Base-by-base conservation (phyloP, 257 asterid genomes). In the Fraxinus pennsylvanica region DNA sequence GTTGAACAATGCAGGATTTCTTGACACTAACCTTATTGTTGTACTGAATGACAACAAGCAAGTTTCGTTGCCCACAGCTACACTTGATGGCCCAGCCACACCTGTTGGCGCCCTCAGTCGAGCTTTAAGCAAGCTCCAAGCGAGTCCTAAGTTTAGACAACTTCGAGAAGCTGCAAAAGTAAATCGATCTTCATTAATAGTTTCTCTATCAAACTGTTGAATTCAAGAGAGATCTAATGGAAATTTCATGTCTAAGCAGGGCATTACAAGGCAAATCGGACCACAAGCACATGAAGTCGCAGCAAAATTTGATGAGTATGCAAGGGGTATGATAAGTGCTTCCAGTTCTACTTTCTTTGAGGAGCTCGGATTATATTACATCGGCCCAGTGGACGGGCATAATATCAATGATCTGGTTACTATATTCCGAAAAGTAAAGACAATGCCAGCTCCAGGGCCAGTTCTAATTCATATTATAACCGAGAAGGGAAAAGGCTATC, bases 121-220 rank as follows among this genome's bases (percentile, higher is more conserved):
- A 68, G 83, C 88, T 35, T 76, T 87, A 43, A 82, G 81, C 74
- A 87, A 82, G 76, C 82, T 87, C 72, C 90, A 84, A 80, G 90
- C 90, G 50, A 87, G 88, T 74, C 77, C 80, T 13, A 84, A 82
- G 47, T 87, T 87, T 66, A 81, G 90, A 74, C 87, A 82, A 76
- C 84, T 87, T 19, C 85, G 90, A 0, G 90, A 87, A 81, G 87
- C 90, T 9, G 90, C 88, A 25, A 87, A 87, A 73, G 90, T 87
- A 85, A 1, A 36, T 45, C 32, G 2, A 22, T 61, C 17, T 61
- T 25, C 33, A 21, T 61, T 25, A 6, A 61, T 61, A 25, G 4
- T 22, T 21, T 22, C 68, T 61, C 32, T 61, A 21, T 25, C 32
- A 25, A 21, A 52, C 22, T 52, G 63, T 52, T 17, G 4, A 52